Conservation (phyloP, 805 yeast genomes). For the Cyberlindnera maritima region DNA sequence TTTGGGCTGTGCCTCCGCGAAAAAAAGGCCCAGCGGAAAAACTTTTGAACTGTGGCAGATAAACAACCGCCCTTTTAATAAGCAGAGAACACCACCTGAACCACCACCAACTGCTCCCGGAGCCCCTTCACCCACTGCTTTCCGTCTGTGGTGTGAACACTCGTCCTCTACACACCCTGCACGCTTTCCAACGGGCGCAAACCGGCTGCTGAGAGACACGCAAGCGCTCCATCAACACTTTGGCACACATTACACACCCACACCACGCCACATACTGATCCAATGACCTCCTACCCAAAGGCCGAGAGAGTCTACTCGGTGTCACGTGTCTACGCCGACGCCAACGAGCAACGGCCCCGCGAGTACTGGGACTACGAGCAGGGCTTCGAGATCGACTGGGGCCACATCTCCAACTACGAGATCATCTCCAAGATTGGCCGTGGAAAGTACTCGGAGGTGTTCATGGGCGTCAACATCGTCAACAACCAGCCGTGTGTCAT, state of each 20-base stretch:
- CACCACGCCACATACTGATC: background rate
- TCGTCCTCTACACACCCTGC: background rate
- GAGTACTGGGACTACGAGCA: conserved; percentile 88
- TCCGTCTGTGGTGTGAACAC: background rate
- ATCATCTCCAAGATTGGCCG: conserved; percentile 83
- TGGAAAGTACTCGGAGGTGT: conserved; percentile 95
- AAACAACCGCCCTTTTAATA: too few species aligned
- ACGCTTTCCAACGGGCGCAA: background rate
- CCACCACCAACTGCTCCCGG: background rate
- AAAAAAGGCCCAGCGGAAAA: background rate
- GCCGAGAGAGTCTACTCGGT: conserved; percentile 39
- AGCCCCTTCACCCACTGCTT: background rate
- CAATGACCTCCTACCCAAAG: conserved; percentile 23
- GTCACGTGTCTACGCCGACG: conserved; percentile 72
- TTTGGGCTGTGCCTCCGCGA: too few species aligned
- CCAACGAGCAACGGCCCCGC: conserved; percentile 60
- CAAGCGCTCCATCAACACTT: too few species aligned
- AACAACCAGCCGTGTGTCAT: conserved; percentile 70
- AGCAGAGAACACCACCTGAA: background rate
- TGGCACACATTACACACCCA: background rate
- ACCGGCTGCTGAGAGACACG: background rate
- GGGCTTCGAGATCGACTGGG: conserved; percentile 55
- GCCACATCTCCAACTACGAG: conserved; percentile 61
- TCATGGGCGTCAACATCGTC: conserved; percentile 73
- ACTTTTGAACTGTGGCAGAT: background rate